Percentiles rank a stretch among this genome's conserved stretches.
phyloP scores from a whole-genome alignment of 768 basidiomycete species.

The Leccinellum albellum region DNA sequence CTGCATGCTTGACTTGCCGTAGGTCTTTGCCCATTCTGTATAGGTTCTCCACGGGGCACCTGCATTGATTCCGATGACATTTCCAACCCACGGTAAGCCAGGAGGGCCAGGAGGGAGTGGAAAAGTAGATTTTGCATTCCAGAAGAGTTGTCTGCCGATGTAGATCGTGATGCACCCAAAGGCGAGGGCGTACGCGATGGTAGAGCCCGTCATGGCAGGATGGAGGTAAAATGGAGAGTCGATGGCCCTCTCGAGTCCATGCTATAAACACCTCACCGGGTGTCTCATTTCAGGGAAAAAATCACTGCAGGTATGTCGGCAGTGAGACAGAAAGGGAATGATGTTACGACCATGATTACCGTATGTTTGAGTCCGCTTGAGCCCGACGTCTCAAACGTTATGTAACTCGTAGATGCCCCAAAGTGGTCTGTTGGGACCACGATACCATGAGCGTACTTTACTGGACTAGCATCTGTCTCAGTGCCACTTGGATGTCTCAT shows the following conservation, averaged over 20 bases:
- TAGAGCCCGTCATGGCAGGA: not conserved
- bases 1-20: not conserved
- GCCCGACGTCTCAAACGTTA: too few relatives aligned
- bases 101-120: constrained; percentile 6
- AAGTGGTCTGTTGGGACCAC: too few relatives aligned
- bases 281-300: not conserved
- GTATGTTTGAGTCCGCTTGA: not conserved
- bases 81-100: constrained; percentile 9
- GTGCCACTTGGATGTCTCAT: too few relatives aligned
- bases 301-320: not conserved
- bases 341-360: not conserved
- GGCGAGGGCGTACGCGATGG: not conserved
- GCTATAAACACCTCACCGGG: not conserved
- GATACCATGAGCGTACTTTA: too few relatives aligned
- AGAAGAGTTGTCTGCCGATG: not conserved
- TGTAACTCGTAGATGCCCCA: too few relatives aligned
- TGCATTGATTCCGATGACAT: not conserved
- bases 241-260: not conserved
- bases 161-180: not conserved
- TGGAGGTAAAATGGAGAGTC: not conserved
- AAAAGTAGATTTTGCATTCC: not conserved
- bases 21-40: constrained; percentile 5
- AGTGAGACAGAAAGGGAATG: not conserved
- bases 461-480: too few relatives aligned
- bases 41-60: constrained; percentile 8